Evolutionary conservation across 139 green algal genomes (phyloP).

Genomic region (Closterium sp.): DNA sequence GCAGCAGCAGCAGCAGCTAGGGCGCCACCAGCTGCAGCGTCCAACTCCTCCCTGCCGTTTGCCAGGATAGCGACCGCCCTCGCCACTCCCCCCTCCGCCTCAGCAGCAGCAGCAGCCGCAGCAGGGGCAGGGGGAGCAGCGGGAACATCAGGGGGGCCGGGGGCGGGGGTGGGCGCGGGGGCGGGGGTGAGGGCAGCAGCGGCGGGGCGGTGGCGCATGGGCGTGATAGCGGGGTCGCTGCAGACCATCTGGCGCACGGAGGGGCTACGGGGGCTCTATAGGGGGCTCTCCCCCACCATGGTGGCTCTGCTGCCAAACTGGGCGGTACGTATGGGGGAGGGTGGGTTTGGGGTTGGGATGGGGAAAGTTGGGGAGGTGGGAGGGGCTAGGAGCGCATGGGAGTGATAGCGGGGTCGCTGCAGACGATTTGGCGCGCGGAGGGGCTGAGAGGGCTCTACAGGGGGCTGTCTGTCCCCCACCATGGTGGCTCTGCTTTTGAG

Average conservation of each 20-base stretch:
- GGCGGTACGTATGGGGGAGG: conserved; percentile 82
- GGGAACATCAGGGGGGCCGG: not conserved
- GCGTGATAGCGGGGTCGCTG: conserved; percentile 65
- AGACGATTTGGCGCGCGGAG: conserved; percentile 78
- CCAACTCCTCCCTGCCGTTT: not conserved
- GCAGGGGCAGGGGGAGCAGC: not conserved
- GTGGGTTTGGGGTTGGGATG: too few species aligned
- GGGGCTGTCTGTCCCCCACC: too few species aligned
- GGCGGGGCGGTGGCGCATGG: conserved; percentile 3
- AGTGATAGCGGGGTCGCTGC: conserved; percentile 65
- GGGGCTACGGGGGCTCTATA: conserved; percentile 81
- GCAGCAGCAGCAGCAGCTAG: not conserved
- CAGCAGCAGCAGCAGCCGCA: not conserved
- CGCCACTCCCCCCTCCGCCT: not conserved
- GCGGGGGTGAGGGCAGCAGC: conserved; percentile 17
- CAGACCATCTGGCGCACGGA: conserved; percentile 76
- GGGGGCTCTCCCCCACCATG: conserved; percentile 86
- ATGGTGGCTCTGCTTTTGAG: too few species aligned
- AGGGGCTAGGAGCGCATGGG: too few species aligned
- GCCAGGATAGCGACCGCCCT: not conserved
- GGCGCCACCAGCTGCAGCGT: not conserved
- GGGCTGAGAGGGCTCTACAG: too few species aligned
- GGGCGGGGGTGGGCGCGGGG: not conserved
- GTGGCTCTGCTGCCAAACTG: conserved; percentile 95
- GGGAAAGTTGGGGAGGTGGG: too few species aligned